phyloP scores from a whole-genome alignment of 179 eudicot species.

The Silene noctiflora region DNA sequence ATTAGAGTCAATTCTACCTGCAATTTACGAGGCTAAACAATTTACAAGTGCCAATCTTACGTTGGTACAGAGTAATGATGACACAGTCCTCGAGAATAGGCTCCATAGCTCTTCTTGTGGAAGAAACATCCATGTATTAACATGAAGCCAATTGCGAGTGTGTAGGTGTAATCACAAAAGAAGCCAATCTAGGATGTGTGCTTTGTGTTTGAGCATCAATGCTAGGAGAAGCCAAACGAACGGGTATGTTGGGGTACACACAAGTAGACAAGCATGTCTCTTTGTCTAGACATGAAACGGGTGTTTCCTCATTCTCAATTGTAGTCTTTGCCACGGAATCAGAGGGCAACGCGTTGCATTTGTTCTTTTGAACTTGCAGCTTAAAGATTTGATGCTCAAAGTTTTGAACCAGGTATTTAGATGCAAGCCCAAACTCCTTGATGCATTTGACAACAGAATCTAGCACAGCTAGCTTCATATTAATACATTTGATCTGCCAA shows the following conservation, averaged over 20 bases:
- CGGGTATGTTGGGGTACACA: background rate
- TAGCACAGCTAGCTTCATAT: constrained; percentile 19
- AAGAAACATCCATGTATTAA: no score
- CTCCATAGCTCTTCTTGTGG: no score
- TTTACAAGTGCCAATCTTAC: background rate
- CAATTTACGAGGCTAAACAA: no score
- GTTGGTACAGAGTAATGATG: background rate
- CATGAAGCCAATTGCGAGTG: background rate
- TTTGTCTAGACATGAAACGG: background rate
- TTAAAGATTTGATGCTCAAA: constrained; percentile 17
- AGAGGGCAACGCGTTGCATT: background rate
- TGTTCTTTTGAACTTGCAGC: constrained; percentile 18
- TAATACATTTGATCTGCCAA: constrained; percentile 17
- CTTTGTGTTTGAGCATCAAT: background rate
- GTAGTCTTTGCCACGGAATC: background rate
- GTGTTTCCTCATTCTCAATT: background rate
- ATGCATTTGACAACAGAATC: constrained; percentile 23
- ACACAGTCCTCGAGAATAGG: background rate
- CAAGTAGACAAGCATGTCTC: background rate
- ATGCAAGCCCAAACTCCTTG: constrained; percentile 12
- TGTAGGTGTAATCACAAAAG: background rate
- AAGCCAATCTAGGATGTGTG: constrained; percentile 1
- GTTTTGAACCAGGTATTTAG: constrained; percentile 17
- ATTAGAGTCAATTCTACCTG: no score
- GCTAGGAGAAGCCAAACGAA: constrained; percentile 3